These are phyloP conservation scores for Hypocrella siamensis DNA, from an alignment of 2,329 filamentous ascomycete species.

Conservation along the genomic window DNA sequence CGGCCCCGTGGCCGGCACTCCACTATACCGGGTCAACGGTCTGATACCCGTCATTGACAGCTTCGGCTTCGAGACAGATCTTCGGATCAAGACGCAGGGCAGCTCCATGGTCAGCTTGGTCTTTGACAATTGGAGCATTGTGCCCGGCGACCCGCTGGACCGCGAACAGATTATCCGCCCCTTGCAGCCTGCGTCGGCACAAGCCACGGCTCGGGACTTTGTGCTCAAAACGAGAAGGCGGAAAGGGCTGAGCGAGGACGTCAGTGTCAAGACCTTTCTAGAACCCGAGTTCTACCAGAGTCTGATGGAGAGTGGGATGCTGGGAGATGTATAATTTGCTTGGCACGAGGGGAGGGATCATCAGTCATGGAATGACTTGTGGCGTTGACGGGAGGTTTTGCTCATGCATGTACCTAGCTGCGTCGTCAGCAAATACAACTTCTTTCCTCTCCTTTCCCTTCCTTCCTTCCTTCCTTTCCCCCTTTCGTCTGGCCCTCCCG, in stretches of 20 bases:
- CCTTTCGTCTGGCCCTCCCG: no score
- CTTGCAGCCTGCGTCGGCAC: slow-evolving; percentile 73
- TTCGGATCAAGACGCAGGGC: slow-evolving; percentile 90
- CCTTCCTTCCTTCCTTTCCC: no score
- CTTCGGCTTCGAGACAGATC: slow-evolving; percentile 95
- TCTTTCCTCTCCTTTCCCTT: no score
- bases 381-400: neutral
- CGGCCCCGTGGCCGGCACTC: slow-evolving; percentile 83
- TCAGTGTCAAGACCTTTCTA: slow-evolving; percentile 88
- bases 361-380: neutral
- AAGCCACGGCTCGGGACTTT: slow-evolving; percentile 87
- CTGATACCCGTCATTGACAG: slow-evolving; percentile 92
- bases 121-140: slow-evolving; percentile 92
- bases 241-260: slow-evolving; percentile 90
- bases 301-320: slow-evolving; percentile 73
- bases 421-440: no score
- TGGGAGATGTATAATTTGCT: slow-evolving; percentile 37
- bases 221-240: slow-evolving; percentile 87
- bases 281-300: slow-evolving; percentile 87
- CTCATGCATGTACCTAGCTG: no score
- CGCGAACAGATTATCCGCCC: slow-evolving; percentile 68
- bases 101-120: slow-evolving; percentile 80
- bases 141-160: slow-evolving; percentile 90
- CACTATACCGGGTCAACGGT: slow-evolving; percentile 80
- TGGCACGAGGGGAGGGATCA: neutral